Evolutionary conservation across 106 monocot genomes (phyloP).

Genomic region (Dendrobium nobile): DNA sequence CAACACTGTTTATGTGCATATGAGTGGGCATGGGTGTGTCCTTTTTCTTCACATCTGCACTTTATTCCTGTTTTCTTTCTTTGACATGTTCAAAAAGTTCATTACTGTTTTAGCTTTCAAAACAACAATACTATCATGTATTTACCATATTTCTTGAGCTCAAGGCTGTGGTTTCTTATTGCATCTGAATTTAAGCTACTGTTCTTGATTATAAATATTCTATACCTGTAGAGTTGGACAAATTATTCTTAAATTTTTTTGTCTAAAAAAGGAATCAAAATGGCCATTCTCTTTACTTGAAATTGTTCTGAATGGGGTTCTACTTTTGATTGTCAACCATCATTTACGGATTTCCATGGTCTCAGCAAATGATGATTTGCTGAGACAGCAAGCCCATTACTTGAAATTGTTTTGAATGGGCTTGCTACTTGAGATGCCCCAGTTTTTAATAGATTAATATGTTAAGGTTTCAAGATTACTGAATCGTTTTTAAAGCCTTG

Average conservation of each 20-base stretch:
- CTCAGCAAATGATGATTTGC: too few relatives aligned
- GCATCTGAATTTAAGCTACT: too few relatives aligned
- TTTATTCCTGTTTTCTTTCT: not conserved
- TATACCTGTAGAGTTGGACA: not conserved
- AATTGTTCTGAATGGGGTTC: not conserved
- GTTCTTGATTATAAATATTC: too few relatives aligned
- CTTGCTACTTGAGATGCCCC: not conserved
- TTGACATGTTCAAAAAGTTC: not conserved
- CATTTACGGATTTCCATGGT: not conserved
- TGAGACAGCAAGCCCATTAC: too few relatives aligned
- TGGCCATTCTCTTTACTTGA: not conserved
- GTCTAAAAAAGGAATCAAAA: not conserved
- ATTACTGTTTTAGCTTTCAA: too few relatives aligned
- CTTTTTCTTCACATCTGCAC: too few relatives aligned
- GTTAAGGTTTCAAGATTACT: not conserved
- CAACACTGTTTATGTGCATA: not conserved
- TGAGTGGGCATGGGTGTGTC: not conserved
- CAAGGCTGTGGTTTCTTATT: too few relatives aligned
- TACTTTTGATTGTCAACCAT: too few relatives aligned
- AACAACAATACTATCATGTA: too few relatives aligned
- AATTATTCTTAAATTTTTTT: not conserved
- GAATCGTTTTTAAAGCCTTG: not conserved
- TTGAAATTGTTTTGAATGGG: too few relatives aligned
- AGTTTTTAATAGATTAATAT: not conserved
- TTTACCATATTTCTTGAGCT: too few relatives aligned